Percentiles rank a stretch among this genome's conserved stretches.
These are phyloP conservation scores for Ganoderma resinaceum DNA, from an alignment of 1,284 basidiomycete genomes.

Conservation along the genomic window DNA sequence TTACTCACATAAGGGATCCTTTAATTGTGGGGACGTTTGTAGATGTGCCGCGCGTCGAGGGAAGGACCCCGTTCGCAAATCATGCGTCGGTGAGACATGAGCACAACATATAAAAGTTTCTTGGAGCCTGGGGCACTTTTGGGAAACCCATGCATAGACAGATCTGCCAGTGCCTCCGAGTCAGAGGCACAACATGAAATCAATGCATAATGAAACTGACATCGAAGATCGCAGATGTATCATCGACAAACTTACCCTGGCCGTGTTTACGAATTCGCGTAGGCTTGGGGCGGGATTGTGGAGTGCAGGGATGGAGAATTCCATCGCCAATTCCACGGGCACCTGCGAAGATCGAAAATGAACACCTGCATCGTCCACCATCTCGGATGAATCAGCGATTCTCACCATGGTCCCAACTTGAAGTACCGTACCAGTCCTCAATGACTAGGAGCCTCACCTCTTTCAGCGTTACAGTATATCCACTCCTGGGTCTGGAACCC, in stretches of 20 bases:
- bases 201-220: background rate
- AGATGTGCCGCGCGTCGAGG: background rate
- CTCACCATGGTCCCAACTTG: background rate
- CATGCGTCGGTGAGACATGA: background rate
- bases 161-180: background rate
- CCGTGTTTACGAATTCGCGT: background rate
- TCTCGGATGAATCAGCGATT: background rate
- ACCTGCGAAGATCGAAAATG: constrained; percentile 1
- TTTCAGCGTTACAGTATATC: background rate
- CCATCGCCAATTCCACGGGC: background rate
- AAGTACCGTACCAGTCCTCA: background rate
- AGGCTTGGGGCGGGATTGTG: background rate
- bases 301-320: background rate
- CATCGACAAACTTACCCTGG: background rate
- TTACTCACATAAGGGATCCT: background rate
- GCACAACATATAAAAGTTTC: background rate
- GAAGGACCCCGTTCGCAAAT: background rate
- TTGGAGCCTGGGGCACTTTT: background rate
- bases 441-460: background rate
- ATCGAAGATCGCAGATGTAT: background rate
- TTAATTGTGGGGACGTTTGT: background rate
- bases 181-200: background rate
- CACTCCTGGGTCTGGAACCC: background rate
- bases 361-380: background rate
- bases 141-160: background rate